Percentiles rank a stretch among this genome's conserved stretches.
Evolutionary conservation across 1,139 yeast genomes (phyloP).

Genomic region (Zygoascus hellenicus): DNA sequence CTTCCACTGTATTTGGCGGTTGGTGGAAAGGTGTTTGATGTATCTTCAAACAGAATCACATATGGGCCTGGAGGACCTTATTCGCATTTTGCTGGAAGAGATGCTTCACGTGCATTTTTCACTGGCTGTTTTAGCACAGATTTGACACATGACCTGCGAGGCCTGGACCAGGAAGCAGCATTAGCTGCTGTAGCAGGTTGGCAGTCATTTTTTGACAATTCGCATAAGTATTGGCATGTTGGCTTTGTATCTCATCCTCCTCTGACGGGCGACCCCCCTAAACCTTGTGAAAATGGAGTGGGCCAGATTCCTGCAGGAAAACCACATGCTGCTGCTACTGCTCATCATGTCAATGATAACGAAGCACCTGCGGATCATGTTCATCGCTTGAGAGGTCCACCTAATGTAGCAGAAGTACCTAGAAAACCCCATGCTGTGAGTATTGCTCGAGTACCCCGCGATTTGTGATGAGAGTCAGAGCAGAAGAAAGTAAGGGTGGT

Average conservation of each 20-base stretch:
- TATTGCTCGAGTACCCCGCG: too few relatives aligned
- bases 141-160: constrained; percentile 64
- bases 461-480: too few relatives aligned
- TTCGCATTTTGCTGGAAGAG: constrained; percentile 57
- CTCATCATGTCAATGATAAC: too few relatives aligned
- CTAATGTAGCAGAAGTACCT: too few relatives aligned
- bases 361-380: too few relatives aligned
- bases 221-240: constrained; percentile 55
- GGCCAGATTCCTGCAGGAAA: not conserved
- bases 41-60: constrained; percentile 45
- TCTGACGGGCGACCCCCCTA: constrained; percentile 36
- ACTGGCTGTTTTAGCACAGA: constrained; percentile 65
- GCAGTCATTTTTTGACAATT: constrained; percentile 47
- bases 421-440: too few relatives aligned
- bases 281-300: constrained; percentile 26
- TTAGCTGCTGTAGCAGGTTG: constrained; percentile 38
- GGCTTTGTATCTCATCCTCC: constrained; percentile 48
- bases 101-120: constrained; percentile 67
- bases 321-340: too few relatives aligned
- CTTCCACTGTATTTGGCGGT: constrained; percentile 62
- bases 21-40: constrained; percentile 61
- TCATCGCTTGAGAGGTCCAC: too few relatives aligned
- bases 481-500: too few relatives aligned
- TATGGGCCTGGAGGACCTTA: constrained; percentile 69
- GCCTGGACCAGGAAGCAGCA: constrained; percentile 39